Percentiles rank a stretch among this genome's conserved stretches.
phyloP scores from a whole-genome alignment of 768 basidiomycete species.

The Tricholoma flavovirens region DNA sequence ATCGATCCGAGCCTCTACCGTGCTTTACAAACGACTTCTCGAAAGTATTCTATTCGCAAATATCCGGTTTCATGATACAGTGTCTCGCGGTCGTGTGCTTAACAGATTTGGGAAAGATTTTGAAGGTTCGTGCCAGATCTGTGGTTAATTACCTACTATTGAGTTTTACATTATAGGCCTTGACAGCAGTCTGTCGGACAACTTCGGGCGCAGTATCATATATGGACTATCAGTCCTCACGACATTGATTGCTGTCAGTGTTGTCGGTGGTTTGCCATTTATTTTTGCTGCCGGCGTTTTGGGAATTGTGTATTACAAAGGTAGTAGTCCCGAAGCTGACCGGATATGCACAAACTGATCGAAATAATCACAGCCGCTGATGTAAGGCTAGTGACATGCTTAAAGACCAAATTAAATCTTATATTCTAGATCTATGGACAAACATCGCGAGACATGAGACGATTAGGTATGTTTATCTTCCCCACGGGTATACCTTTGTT shows the following conservation, averaged over 20 bases:
- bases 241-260: slow-evolving; percentile 67
- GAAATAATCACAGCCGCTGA: slow-evolving; percentile 26
- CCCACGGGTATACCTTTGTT: background rate
- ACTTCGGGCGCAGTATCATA: slow-evolving; percentile 75
- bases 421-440: slow-evolving; percentile 48
- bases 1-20: slow-evolving; percentile 74
- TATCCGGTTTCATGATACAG: slow-evolving; percentile 90
- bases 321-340: slow-evolving; percentile 29
- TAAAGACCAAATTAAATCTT: background rate
- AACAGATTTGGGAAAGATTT: slow-evolving; percentile 91
- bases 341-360: background rate
- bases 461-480: slow-evolving; percentile 45
- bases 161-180: slow-evolving; percentile 41
- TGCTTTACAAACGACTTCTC: slow-evolving; percentile 72
- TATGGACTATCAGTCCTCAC: slow-evolving; percentile 63
- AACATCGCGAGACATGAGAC: slow-evolving; percentile 81
- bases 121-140: slow-evolving; percentile 43
- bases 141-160: background rate
- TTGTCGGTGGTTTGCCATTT: slow-evolving; percentile 77
- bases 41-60: slow-evolving; percentile 82
- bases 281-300: slow-evolving; percentile 52
- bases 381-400: slow-evolving; percentile 16
- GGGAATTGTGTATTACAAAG: slow-evolving; percentile 63
- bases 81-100: slow-evolving; percentile 75
- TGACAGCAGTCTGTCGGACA: slow-evolving; percentile 77